These are phyloP conservation scores for Trametopsis cervina DNA, from an alignment of 768 basidiomycete species.

Conservation along the genomic window DNA sequence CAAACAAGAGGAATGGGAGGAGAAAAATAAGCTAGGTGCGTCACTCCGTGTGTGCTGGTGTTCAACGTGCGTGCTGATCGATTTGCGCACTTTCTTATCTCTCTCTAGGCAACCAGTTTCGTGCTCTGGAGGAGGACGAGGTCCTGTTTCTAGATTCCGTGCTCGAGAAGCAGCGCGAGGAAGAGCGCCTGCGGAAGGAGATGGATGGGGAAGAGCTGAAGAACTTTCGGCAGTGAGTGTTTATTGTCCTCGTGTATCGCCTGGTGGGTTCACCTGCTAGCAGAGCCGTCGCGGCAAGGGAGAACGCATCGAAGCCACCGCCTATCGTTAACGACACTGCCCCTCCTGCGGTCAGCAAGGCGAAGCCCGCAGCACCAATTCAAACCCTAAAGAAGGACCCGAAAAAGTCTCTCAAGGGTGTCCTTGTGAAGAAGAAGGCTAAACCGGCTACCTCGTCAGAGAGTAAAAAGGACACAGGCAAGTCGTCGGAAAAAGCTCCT, in stretches of 20 bases:
- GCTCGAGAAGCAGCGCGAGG: constrained; percentile 65
- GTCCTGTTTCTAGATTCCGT: constrained; percentile 84
- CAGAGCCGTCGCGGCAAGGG: constrained; percentile 69
- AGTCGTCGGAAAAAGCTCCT: constrained; percentile 10
- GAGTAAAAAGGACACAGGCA: constrained; percentile 9
- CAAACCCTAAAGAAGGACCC: constrained; percentile 46
- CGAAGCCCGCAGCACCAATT: constrained; percentile 22
- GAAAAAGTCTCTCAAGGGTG: constrained; percentile 69
- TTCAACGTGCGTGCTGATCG: not conserved
- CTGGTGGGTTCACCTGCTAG: not conserved
- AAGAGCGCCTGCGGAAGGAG: constrained; percentile 68
- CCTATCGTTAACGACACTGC: constrained; percentile 24
- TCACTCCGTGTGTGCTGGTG: not conserved
- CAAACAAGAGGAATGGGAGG: constrained; percentile 93
- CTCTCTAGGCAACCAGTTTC: constrained; percentile 73
- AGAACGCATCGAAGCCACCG: constrained; percentile 33
- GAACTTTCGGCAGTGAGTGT: constrained; percentile 64
- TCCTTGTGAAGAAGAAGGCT: constrained; percentile 71
- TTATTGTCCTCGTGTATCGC: not conserved
- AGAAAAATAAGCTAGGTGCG: constrained; percentile 68
- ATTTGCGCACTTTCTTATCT: not conserved
- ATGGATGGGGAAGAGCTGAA: constrained; percentile 76
- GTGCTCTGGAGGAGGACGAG: constrained; percentile 85
- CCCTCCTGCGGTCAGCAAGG: constrained; percentile 16
- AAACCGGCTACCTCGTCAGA: constrained; percentile 28